Conservation (phyloP, 805 yeast species). For the Torulaspora microellipsoides region DNA sequence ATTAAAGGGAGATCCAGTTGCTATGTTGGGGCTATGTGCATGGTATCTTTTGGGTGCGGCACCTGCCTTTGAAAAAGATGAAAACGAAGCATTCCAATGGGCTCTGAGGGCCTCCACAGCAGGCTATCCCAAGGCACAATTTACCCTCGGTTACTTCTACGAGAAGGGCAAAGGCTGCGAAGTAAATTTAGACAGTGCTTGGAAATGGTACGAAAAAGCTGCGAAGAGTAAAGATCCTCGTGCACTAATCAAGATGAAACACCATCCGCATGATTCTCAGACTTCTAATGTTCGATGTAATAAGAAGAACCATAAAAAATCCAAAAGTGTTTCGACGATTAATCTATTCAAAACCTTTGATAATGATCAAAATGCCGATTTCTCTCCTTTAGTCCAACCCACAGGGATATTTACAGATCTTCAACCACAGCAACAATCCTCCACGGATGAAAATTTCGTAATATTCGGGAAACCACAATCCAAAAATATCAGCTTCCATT, state of each 20-base stretch:
- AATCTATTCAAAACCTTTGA: conserved; percentile 20
- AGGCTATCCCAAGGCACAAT: conserved; percentile 77
- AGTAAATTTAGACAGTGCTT: conserved; percentile 51
- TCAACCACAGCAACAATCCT: neutral
- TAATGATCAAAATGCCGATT: neutral
- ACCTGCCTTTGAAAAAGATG: conserved; percentile 73
- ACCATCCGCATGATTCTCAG: conserved; percentile 1
- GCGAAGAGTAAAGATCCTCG: conserved; percentile 55
- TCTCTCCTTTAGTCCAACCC: conserved; percentile 1
- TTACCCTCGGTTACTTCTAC: conserved; percentile 74
- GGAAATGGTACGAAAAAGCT: conserved; percentile 72
- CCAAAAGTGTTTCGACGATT: conserved; percentile 21
- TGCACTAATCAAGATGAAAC: conserved; percentile 40
- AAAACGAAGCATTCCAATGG: conserved; percentile 90
- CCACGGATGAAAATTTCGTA: neutral
- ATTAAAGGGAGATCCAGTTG: conserved; percentile 74
- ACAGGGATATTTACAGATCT: conserved; percentile 8
- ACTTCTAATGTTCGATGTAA: neutral
- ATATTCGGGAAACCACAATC: neutral
- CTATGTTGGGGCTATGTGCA: conserved; percentile 93
- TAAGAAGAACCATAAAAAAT: conserved; percentile 15
- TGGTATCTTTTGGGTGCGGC: conserved; percentile 94
- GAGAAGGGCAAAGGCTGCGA: conserved; percentile 87
- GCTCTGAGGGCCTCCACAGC: conserved; percentile 78
- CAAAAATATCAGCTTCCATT: no score